Evolutionary conservation across 345 rosid genomes (phyloP).

Genomic region (Boechera stricta): DNA sequence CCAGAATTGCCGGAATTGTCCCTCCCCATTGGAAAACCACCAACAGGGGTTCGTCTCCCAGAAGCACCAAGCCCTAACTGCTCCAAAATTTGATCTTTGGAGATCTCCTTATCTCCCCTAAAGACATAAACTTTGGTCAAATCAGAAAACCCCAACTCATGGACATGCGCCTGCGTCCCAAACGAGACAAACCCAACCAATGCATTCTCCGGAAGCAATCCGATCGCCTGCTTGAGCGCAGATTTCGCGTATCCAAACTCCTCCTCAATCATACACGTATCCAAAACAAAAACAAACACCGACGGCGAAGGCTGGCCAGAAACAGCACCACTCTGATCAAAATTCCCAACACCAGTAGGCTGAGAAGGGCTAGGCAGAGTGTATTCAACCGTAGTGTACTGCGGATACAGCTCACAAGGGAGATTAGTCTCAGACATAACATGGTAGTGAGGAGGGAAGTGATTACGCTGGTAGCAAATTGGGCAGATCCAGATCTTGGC

Average conservation of each 20-base stretch:
- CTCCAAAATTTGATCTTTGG: slow-evolving; percentile 84
- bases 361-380: slow-evolving; percentile 54
- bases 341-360: slow-evolving; percentile 52
- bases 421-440: slow-evolving; percentile 87
- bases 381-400: slow-evolving; percentile 82
- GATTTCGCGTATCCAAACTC: slow-evolving; percentile 76
- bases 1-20: slow-evolving; percentile 55
- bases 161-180: slow-evolving; percentile 97
- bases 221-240: slow-evolving; percentile 84
- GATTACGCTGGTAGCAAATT: slow-evolving; percentile 88
- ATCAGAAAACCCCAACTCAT: slow-evolving; percentile 90
- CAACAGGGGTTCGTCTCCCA: slow-evolving; percentile 60
- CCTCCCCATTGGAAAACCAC: slow-evolving; percentile 63
- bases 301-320: slow-evolving; percentile 49
- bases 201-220: slow-evolving; percentile 91
- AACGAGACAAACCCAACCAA: slow-evolving; percentile 91
- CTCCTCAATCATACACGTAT: slow-evolving; percentile 95
- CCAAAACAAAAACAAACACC: slow-evolving; percentile 84
- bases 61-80: slow-evolving; percentile 80
- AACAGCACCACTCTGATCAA: slow-evolving; percentile 47
- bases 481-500: slow-evolving; percentile 99
- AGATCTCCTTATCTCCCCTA: slow-evolving; percentile 83
- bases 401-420: slow-evolving; percentile 90
- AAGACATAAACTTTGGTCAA: slow-evolving; percentile 93
- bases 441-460: slow-evolving; percentile 84